A percentile compares a stretch with the other conserved stretches of the same genome.
Conservation (phyloP, 75 land plant species). For the Sequoiadendron giganteum region DNA sequence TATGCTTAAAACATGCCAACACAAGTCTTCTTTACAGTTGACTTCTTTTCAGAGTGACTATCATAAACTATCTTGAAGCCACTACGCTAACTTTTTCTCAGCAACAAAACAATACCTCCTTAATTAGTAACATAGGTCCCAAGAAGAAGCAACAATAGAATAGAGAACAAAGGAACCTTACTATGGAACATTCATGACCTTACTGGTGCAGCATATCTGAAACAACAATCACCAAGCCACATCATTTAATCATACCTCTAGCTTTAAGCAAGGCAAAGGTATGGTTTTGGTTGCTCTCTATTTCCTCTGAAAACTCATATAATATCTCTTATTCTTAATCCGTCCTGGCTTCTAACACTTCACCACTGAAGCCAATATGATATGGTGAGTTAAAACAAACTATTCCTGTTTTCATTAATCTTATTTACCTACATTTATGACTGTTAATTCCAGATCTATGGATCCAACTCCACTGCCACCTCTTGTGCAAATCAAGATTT, state of each 20-base stretch:
- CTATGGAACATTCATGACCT: conserved; percentile 81
- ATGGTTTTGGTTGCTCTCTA: conserved; percentile 82
- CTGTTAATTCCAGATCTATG: too few species aligned
- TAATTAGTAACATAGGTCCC: background rate
- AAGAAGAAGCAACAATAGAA: background rate
- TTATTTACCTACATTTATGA: too few species aligned
- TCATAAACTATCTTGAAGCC: background rate
- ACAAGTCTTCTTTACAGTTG: background rate
- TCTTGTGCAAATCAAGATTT: too few species aligned
- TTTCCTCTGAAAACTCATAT: conserved; percentile 62
- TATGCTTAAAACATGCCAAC: background rate
- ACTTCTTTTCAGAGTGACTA: background rate
- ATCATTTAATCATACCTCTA: conserved; percentile 83
- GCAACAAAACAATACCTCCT: background rate
- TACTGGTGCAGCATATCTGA: conserved; percentile 91
- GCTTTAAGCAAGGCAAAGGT: conserved; percentile 88
- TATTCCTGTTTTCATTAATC: too few species aligned
- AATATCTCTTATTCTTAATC: too few species aligned
- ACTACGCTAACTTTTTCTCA: background rate
- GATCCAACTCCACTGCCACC: too few species aligned
- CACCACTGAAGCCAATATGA: too few species aligned
- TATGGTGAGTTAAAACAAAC: too few species aligned
- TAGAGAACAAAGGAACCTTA: background rate
- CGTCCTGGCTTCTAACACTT: too few species aligned
- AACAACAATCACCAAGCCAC: conserved; percentile 89